These are phyloP conservation scores for Bauhinia variegata DNA, from an alignment of 306 rosid species.

Conservation along the genomic window DNA sequence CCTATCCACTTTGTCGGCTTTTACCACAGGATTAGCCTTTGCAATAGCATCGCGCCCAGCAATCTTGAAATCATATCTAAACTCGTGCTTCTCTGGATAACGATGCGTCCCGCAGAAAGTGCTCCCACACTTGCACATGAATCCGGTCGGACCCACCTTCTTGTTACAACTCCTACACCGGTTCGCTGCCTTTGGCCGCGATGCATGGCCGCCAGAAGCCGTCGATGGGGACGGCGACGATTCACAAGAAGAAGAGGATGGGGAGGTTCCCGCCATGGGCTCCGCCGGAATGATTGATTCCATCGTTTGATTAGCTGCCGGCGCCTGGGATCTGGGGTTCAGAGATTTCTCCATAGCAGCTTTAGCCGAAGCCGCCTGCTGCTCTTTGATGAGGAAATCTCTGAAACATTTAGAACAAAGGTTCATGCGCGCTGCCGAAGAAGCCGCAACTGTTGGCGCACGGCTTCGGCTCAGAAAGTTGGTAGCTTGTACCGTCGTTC, in stretches of 20 bases:
- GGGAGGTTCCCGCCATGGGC: not conserved
- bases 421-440: conserved; percentile 54
- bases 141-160: conserved; percentile 59
- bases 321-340: conserved; percentile 5
- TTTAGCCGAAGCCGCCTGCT: conserved; percentile 49
- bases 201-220: conserved; percentile 4
- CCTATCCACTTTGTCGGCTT: conserved; percentile 49
- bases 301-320: not conserved
- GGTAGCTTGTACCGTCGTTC: conserved; percentile 52
- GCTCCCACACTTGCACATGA: conserved; percentile 60
- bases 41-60: conserved; percentile 53
- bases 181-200: conserved; percentile 25
- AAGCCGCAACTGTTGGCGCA: conserved; percentile 75
- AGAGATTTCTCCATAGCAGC: conserved; percentile 50
- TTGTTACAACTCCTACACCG: conserved; percentile 57
- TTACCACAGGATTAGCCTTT: conserved; percentile 56
- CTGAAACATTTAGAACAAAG: conserved; percentile 68
- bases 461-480: conserved; percentile 54
- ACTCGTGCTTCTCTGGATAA: conserved; percentile 61
- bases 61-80: conserved; percentile 50
- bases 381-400: conserved; percentile 33
- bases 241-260: not conserved
- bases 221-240: not conserved
- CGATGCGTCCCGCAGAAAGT: conserved; percentile 62
- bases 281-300: not conserved